These are phyloP conservation scores for Discostella stelligeroides DNA, from an alignment of 108 stramenopile genomes.

Conservation along the genomic window DNA sequence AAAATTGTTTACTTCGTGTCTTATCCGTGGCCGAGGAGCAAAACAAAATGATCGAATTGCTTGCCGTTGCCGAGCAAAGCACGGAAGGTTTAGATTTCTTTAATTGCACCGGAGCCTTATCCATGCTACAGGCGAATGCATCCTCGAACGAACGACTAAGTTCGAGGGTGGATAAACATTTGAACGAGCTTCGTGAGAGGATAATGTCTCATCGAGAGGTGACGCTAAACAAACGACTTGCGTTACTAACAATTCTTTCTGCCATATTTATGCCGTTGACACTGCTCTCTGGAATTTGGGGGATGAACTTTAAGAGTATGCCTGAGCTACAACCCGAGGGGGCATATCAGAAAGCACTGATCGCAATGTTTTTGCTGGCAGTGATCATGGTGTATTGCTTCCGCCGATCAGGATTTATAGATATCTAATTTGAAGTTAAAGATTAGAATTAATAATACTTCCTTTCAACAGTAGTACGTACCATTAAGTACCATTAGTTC, in stretches of 20 bases:
- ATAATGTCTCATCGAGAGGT: conserved; percentile 51
- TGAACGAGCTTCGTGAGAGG: conserved; percentile 42
- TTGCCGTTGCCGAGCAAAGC: conserved; percentile 40
- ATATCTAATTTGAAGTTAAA: no score
- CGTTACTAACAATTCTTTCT: conserved; percentile 50
- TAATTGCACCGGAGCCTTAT: conserved; percentile 37
- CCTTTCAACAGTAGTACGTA: no score
- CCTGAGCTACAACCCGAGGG: conserved; percentile 45
- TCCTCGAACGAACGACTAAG: conserved; percentile 53
- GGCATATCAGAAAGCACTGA: conserved; percentile 40
- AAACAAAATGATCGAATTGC: conserved; percentile 60
- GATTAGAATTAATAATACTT: no score
- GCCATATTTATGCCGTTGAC: conserved; percentile 62
- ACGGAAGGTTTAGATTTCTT: conserved; percentile 50
- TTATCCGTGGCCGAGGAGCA: conserved; percentile 63
- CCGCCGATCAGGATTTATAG: conserved; percentile 41
- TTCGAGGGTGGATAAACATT: conserved; percentile 52
- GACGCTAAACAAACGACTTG: conserved; percentile 47
- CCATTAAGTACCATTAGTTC: no score
- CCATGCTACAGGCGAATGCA: conserved; percentile 43
- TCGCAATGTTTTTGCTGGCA: conserved; percentile 42
- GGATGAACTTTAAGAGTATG: conserved; percentile 63
- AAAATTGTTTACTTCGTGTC: conserved; percentile 47
- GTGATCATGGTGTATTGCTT: conserved; percentile 46
- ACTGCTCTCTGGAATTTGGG: conserved; percentile 52